Evolutionary conservation across 768 basidiomycete species (phyloP).

Genomic region (Mycena polygramma): DNA sequence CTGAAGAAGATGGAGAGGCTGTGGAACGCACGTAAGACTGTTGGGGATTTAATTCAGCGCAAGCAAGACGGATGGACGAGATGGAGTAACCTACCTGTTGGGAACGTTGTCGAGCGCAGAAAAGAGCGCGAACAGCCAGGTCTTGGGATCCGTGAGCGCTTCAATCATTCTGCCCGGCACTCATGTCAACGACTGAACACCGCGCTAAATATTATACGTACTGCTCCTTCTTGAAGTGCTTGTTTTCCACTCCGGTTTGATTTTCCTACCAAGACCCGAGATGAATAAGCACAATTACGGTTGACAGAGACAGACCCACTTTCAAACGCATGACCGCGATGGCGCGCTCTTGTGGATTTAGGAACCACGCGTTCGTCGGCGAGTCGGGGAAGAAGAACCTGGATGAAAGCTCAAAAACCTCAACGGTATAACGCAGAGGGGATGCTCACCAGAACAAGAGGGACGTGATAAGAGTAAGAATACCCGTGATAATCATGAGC

Average conservation of each 20-base stretch:
- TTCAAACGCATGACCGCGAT: conserved; percentile 68
- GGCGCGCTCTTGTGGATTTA: conserved; percentile 63
- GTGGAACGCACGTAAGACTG: conserved; percentile 16
- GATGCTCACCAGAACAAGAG: conserved; percentile 64
- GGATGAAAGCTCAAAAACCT: background rate
- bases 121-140: conserved; percentile 71
- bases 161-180: conserved; percentile 60
- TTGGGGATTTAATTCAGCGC: no score
- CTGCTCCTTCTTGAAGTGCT: conserved; percentile 86
- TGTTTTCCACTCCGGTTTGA: conserved; percentile 88
- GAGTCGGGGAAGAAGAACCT: conserved; percentile 74
- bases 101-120: conserved; percentile 63
- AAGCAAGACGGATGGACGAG: no score
- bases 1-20: no score
- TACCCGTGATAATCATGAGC: conserved; percentile 43
- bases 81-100: conserved; percentile 42
- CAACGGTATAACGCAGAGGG: conserved; percentile 43
- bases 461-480: conserved; percentile 38
- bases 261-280: conserved; percentile 59
- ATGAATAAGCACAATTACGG: no score
- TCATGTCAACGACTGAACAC: background rate
- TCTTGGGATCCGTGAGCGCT: conserved; percentile 66
- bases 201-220: conserved; percentile 47
- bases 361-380: conserved; percentile 71
- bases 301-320: conserved; percentile 45